phyloP scores from a whole-genome alignment of 176 grass and related monocot genomes.

The Zoysia japonica region DNA sequence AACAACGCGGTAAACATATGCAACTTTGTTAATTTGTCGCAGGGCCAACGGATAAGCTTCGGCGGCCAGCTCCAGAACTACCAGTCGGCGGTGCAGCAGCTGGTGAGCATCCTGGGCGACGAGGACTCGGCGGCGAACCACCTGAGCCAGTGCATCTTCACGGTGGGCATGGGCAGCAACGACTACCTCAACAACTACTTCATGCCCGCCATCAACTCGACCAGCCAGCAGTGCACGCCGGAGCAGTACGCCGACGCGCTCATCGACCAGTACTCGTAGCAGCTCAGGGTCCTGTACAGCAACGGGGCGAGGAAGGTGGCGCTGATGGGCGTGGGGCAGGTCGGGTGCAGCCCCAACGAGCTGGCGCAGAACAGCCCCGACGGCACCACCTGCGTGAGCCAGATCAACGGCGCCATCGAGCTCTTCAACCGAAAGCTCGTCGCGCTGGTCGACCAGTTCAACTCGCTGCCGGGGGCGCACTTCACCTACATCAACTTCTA shows the following conservation, averaged over 20 bases:
- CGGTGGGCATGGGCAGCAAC: conserved; percentile 89
- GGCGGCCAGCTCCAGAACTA: conserved; percentile 76
- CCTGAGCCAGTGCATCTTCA: conserved; percentile 91
- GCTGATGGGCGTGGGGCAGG: conserved; percentile 77
- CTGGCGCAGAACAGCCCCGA: conserved; percentile 76
- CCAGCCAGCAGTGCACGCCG: conserved; percentile 69
- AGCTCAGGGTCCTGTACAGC: conserved; percentile 69
- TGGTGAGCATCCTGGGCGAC: conserved; percentile 67
- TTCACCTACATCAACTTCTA: conserved; percentile 92
- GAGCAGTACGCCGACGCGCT: conserved; percentile 77
- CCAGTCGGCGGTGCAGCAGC: conserved; percentile 64
- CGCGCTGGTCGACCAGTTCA: conserved; percentile 65
- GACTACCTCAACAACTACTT: conserved; percentile 99
- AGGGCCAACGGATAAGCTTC: conserved; percentile 71
- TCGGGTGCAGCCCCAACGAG: conserved; percentile 85
- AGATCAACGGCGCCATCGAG: conserved; percentile 73
- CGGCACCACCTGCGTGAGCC: conserved; percentile 57
- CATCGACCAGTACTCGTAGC: conserved; percentile 58
- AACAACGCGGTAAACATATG: background rate
- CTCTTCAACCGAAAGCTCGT: conserved; percentile 76
- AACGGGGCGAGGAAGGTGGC: conserved; percentile 87
- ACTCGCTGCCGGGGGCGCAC: conserved; percentile 60
- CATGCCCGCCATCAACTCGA: conserved; percentile 72
- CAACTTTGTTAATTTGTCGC: background rate
- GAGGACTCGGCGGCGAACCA: conserved; percentile 66